Conservation (phyloP, 345 rosid genomes). For the Eucalyptus marginata region DNA sequence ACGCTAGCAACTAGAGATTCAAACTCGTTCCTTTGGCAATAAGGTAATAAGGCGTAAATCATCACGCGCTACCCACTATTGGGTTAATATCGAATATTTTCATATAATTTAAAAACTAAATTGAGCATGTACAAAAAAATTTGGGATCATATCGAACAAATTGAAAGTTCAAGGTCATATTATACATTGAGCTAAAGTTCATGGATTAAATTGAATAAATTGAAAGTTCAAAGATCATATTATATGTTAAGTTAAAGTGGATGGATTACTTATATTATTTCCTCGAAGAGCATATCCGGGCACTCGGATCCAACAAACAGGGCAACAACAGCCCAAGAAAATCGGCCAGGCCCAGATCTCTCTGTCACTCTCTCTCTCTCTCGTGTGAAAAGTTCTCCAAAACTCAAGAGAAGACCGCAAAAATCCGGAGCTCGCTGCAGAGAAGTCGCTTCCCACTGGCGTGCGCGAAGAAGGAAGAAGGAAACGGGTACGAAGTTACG, state of each 20-base stretch:
- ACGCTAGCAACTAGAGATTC: too few species aligned
- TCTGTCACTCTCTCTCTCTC: neutral
- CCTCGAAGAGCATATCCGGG: neutral
- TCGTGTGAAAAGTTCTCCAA: neutral
- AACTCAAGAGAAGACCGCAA: neutral
- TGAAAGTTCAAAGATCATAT: too few species aligned
- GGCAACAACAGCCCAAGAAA: neutral
- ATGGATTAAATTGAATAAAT: too few species aligned
- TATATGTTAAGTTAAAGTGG: neutral
- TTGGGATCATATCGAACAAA: too few species aligned
- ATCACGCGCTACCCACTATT: too few species aligned
- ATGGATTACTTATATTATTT: too few species aligned
- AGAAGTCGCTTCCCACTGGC: neutral
- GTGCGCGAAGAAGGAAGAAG: neutral
- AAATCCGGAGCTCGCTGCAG: neutral
- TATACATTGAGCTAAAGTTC: rapidly evolving
- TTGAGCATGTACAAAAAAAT: neutral
- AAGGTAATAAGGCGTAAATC: too few species aligned
- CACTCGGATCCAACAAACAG: neutral
- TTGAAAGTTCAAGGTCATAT: too few species aligned
- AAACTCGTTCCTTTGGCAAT: too few species aligned
- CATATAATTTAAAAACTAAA: rapidly evolving
- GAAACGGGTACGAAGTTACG: neutral
- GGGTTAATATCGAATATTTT: too few species aligned
- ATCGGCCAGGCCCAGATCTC: neutral